phyloP scores from a whole-genome alignment of 371 early-diverging fungal species.

The Apophysomyces trapeziformis region DNA sequence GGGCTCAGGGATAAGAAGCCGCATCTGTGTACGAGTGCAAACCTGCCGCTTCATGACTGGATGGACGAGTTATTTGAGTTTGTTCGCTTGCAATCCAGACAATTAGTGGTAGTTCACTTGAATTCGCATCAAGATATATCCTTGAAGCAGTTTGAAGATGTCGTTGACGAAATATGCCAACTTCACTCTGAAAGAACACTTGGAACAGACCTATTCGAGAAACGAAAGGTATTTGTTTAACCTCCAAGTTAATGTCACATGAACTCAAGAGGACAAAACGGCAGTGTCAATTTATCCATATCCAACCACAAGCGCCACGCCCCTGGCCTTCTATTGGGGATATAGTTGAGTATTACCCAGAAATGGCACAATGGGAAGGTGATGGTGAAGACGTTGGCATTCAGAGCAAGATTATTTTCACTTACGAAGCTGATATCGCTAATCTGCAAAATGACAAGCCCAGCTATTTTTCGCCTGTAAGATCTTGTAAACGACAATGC shows the following conservation, averaged over 20 bases:
- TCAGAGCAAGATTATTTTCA: slow-evolving; percentile 38
- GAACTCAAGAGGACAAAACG: neutral
- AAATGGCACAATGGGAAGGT: slow-evolving; percentile 54
- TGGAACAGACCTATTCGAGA: slow-evolving; percentile 33
- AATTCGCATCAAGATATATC: slow-evolving; percentile 17
- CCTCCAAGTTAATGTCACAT: neutral
- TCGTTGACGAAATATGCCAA: slow-evolving; percentile 40
- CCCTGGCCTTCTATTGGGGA: slow-evolving; percentile 41
- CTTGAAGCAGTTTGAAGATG: slow-evolving; percentile 27
- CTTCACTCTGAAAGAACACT: slow-evolving; percentile 33
- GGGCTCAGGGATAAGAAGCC: slow-evolving; percentile 3
- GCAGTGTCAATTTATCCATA: slow-evolving; percentile 48
- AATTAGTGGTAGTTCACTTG: slow-evolving; percentile 36
- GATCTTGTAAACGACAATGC: neutral
- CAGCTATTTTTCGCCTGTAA: slow-evolving; percentile 37
- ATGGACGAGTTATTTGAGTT: slow-evolving; percentile 30
- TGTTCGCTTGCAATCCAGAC: slow-evolving; percentile 26
- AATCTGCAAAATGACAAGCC: slow-evolving; percentile 14
- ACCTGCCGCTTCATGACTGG: slow-evolving; percentile 22
- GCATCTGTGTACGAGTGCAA: slow-evolving; percentile 16
- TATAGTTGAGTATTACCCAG: slow-evolving; percentile 47
- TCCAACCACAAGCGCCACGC: slow-evolving; percentile 12
- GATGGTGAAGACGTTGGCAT: slow-evolving; percentile 54
- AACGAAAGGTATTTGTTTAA: slow-evolving; percentile 28
- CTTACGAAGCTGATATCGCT: slow-evolving; percentile 19